A percentile compares a stretch with the other conserved stretches of the same genome.
Evolutionary conservation across 108 stramenopile genomes (phyloP).

Genomic region (Fragilariopsis cylindrus): DNA sequence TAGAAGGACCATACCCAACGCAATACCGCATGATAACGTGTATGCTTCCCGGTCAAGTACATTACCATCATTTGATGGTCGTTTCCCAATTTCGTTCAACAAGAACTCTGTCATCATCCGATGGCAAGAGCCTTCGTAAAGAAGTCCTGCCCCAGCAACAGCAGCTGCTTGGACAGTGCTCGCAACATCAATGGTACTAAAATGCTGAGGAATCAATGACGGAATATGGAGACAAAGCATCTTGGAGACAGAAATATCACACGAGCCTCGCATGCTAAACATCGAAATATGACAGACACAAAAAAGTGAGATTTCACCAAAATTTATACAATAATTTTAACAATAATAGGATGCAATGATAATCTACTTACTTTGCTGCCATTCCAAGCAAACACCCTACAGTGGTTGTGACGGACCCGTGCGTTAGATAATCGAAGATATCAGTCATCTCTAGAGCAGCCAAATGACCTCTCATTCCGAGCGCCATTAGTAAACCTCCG

Average conservation of each 20-base stretch:
- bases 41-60: conserved; percentile 88
- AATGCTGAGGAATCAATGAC: conserved; percentile 90
- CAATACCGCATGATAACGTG: conserved; percentile 86
- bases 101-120: conserved; percentile 98
- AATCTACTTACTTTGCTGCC: conserved; percentile 73
- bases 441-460: conserved; percentile 92
- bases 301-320: not conserved
- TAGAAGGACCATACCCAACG: conserved; percentile 90
- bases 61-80: conserved; percentile 72
- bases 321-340: not conserved
- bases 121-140: conserved; percentile 91
- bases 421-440: conserved; percentile 95
- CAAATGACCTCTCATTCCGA: conserved; percentile 94
- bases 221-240: conserved; percentile 99
- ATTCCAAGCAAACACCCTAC: conserved; percentile 95
- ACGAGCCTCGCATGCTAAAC: conserved; percentile 80
- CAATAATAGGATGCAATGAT: not conserved
- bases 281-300: not conserved
- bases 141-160: conserved; percentile 86
- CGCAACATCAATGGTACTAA: conserved; percentile 90
- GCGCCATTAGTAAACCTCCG: conserved; percentile 93
- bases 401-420: conserved; percentile 93
- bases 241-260: conserved; percentile 89
- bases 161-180: conserved; percentile 89
- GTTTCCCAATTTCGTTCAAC: conserved; percentile 91